Percentiles rank a stretch among this genome's conserved stretches.
Evolutionary conservation across 495 filamentous ascomycete species (phyloP).

Genomic region (Halenospora varia): DNA sequence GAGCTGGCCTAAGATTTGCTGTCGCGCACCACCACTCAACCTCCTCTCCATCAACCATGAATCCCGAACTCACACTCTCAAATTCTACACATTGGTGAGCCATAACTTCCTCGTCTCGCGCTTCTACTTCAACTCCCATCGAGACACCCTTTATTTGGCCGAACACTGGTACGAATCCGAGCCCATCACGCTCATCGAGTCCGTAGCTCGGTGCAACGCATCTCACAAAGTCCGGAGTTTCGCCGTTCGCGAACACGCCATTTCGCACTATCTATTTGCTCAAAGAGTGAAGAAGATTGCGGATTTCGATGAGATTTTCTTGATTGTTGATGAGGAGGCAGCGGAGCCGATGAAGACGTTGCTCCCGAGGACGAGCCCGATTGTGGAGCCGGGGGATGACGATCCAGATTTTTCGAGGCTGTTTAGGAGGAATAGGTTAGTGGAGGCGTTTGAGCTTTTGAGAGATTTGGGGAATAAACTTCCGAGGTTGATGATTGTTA

Average conservation of each 20-base stretch:
- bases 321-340: not conserved
- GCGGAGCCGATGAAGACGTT: not conserved
- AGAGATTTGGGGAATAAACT: not conserved
- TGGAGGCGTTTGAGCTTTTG: not conserved
- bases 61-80: not conserved
- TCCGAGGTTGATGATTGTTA: not conserved
- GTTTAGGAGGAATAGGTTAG: not conserved
- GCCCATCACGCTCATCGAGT: not conserved
- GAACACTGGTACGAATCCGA: not conserved
- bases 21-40: not conserved
- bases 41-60: not conserved
- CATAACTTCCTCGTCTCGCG: not conserved
- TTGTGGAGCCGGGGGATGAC: not conserved
- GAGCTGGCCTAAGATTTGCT: not conserved
- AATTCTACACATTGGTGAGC: not conserved
- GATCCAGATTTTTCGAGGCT: not conserved
- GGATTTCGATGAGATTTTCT: not conserved
- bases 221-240: not conserved
- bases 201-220: not conserved
- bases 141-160: not conserved
- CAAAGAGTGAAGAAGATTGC: not conserved
- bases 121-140: not conserved
- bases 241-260: not conserved
- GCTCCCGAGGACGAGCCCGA: not conserved
- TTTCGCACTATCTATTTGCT: not conserved